phyloP scores from a whole-genome alignment of 768 basidiomycete genomes.

The Trametes elegans region DNA sequence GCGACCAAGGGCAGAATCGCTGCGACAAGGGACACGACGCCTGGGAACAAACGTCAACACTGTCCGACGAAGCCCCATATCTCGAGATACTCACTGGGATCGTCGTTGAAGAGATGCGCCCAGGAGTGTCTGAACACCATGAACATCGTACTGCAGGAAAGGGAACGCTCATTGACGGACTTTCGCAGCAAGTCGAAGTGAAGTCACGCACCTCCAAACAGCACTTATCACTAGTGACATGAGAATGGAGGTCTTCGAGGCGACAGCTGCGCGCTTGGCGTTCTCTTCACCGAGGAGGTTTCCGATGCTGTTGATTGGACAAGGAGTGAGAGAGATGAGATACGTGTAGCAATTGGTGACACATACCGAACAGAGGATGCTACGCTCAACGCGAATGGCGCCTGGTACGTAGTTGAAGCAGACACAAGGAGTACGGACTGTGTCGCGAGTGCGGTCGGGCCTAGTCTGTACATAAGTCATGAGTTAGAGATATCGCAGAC shows the following conservation, averaged over 20 bases:
- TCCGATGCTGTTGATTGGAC: conserved; percentile 84
- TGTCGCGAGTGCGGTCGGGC: conserved; percentile 78
- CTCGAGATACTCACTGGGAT: conserved; percentile 33
- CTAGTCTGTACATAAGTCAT: conserved; percentile 47
- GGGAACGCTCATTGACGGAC: too few species aligned
- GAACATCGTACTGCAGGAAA: conserved; percentile 38
- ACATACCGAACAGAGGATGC: conserved; percentile 81
- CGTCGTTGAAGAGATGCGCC: conserved; percentile 61
- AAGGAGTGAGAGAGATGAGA: not conserved
- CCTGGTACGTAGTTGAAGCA: conserved; percentile 75
- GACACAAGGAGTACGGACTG: conserved; percentile 85
- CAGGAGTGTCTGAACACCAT: conserved; percentile 45
- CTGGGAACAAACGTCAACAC: conserved; percentile 8
- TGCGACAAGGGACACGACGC: conserved; percentile 49
- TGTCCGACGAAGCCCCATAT: too few species aligned
- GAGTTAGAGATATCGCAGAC: not conserved
- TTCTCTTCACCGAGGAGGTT: conserved; percentile 85
- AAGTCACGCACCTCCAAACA: conserved; percentile 54
- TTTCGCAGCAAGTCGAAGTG: not conserved
- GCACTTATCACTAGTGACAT: conserved; percentile 64
- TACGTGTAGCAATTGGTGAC: not conserved
- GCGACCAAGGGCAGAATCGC: conserved; percentile 60
- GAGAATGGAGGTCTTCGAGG: conserved; percentile 61
- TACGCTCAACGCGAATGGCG: conserved; percentile 78
- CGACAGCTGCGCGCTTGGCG: conserved; percentile 66